These are phyloP conservation scores for Oryza brachyantha DNA, from an alignment of 176 grass and related monocot species.

Conservation along the genomic window DNA sequence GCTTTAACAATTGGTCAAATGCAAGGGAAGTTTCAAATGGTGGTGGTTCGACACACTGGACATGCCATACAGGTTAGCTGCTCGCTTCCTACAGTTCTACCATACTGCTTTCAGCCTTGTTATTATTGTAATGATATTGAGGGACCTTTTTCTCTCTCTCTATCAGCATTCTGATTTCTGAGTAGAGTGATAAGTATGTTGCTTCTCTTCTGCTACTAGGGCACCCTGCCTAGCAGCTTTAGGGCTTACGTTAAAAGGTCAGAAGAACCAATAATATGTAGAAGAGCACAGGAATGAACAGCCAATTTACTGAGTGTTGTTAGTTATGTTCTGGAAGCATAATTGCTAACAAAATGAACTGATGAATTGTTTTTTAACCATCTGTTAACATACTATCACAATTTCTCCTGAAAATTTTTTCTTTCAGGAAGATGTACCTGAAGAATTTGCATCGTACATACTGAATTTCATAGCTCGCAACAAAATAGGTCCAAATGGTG, in stretches of 20 bases:
- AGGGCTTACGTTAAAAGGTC: background rate
- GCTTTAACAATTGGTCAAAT: constrained; percentile 98
- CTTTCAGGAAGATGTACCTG: constrained; percentile 93
- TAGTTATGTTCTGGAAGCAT: constrained; percentile 6
- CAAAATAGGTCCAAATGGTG: constrained; percentile 77
- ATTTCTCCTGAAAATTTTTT: constrained; percentile 15
- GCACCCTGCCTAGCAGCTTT: background rate
- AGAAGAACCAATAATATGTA: background rate
- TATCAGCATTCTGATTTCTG: background rate
- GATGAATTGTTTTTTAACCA: background rate
- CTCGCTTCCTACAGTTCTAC: constrained; percentile 9
- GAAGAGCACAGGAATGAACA: background rate
- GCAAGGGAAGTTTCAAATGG: constrained; percentile 99
- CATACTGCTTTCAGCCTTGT: background rate
- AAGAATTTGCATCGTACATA: constrained; percentile 87
- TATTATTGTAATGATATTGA: constrained; percentile 10
- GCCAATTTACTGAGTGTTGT: background rate
- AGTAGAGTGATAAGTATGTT: background rate
- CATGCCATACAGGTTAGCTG: constrained; percentile 93
- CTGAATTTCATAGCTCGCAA: constrained; percentile 90
- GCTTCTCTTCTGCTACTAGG: constrained; percentile 14
- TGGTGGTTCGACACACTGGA: constrained; percentile 81
- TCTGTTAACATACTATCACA: constrained; percentile 13
- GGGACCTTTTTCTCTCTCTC: background rate
- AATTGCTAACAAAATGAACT: background rate